These are phyloP conservation scores for Tricholoma flavovirens DNA, from an alignment of 768 basidiomycete species.

Conservation along the genomic window DNA sequence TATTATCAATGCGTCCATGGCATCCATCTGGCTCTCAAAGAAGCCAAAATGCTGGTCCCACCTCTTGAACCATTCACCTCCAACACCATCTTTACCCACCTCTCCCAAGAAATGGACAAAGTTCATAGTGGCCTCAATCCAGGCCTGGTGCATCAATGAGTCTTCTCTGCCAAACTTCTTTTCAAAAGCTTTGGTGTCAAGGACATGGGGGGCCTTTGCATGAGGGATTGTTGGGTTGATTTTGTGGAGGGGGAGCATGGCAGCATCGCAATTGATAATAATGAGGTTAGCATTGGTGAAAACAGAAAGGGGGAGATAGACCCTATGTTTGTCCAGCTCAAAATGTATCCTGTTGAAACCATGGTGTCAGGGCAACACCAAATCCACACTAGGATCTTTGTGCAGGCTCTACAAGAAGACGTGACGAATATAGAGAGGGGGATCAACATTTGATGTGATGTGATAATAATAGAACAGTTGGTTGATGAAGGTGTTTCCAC, in stretches of 20 bases:
- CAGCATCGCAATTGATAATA: background rate
- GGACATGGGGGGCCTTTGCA: background rate
- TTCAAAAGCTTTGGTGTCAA: constrained; percentile 7
- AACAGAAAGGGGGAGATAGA: constrained; percentile 8
- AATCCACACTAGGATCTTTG: too few relatives aligned
- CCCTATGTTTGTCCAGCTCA: background rate
- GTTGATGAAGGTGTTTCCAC: too few relatives aligned
- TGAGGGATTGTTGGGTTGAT: background rate
- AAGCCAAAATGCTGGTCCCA: constrained; percentile 5
- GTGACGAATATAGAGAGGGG: too few relatives aligned
- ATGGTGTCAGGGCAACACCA: too few relatives aligned
- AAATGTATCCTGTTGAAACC: background rate
- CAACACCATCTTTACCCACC: background rate
- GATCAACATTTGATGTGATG: too few relatives aligned
- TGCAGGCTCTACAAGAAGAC: too few relatives aligned
- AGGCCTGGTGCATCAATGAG: background rate
- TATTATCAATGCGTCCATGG: background rate
- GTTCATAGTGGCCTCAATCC: constrained; percentile 3
- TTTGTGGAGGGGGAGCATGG: constrained; percentile 3
- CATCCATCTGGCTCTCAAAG: background rate
- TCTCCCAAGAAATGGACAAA: background rate
- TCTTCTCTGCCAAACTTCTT: constrained; percentile 1
- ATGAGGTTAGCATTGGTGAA: constrained; percentile 8
- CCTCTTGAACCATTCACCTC: constrained; percentile 5
- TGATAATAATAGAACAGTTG: too few relatives aligned